Evolutionary conservation across 2,329 filamentous ascomycete species (phyloP).

Genomic region (Stagonosporopsis tanaceti): DNA sequence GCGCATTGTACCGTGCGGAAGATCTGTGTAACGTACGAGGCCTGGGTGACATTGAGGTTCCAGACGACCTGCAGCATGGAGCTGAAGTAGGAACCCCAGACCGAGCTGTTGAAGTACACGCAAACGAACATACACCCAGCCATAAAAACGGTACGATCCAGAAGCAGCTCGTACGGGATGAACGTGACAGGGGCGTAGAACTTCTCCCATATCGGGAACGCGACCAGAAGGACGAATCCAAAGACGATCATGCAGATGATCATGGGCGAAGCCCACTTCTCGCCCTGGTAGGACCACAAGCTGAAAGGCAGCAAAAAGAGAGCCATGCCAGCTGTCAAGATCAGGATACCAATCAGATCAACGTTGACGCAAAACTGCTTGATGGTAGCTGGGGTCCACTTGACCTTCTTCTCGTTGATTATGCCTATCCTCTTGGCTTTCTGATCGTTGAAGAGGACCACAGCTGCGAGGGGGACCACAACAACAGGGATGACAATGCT

Average conservation of each 20-base stretch:
- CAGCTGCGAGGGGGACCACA: conserved; percentile 65
- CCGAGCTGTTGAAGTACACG: conserved; percentile 30
- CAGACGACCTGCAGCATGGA: conserved; percentile 51
- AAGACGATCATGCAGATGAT: conserved; percentile 51
- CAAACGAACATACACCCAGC: conserved; percentile 57
- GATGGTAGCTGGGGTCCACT: conserved; percentile 51
- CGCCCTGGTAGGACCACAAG: conserved; percentile 51
- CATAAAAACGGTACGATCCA: conserved; percentile 58
- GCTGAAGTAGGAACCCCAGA: conserved; percentile 49
- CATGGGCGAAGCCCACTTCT: conserved; percentile 41
- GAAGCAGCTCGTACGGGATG: conserved; percentile 55
- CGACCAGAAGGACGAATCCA: conserved; percentile 43
- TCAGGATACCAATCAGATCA: conserved; percentile 67
- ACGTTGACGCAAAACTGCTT: conserved; percentile 66
- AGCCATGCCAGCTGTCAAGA: conserved; percentile 66
- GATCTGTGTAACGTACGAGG: conserved; percentile 46
- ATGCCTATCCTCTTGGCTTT: conserved; percentile 66
- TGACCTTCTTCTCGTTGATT: conserved; percentile 55
- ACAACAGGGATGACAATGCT: conserved; percentile 69
- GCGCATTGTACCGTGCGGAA: conserved; percentile 42
- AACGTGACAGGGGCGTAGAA: conserved; percentile 49
- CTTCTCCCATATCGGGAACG: conserved; percentile 48
- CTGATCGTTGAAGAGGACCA: conserved; percentile 64
- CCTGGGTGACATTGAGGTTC: conserved; percentile 36
- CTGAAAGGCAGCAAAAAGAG: conserved; percentile 75